Conservation (phyloP, 768 basidiomycete genomes). For the Pulveroboletus ravenelii region DNA sequence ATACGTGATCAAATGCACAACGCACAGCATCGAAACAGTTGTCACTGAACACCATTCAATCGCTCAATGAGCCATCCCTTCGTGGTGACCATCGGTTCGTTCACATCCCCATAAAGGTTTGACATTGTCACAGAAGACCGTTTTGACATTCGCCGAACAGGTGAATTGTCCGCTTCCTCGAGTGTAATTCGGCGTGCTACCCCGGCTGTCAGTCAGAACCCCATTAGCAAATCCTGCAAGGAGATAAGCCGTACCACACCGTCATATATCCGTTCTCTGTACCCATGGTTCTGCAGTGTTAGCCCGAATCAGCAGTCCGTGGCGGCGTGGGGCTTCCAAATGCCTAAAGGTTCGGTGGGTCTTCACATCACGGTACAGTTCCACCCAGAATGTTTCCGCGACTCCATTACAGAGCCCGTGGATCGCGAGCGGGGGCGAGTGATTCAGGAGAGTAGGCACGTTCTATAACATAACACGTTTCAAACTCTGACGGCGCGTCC, state of each 20-base stretch:
- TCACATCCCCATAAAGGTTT: neutral
- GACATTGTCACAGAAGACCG: neutral
- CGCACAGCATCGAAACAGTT: neutral
- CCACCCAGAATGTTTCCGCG: neutral
- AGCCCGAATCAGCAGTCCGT: neutral
- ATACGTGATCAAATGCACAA: neutral
- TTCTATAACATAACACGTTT: neutral
- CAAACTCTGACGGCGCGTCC: neutral
- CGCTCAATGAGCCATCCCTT: neutral
- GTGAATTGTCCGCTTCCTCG: neutral
- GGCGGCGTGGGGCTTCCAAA: neutral
- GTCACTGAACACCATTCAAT: neutral
- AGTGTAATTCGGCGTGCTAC: neutral
- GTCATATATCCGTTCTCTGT: neutral
- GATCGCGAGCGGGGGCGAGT: slow-evolving; percentile 14
- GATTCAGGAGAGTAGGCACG: neutral
- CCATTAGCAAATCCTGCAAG: neutral
- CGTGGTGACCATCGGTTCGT: neutral
- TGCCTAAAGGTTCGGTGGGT: neutral
- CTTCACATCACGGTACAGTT: neutral
- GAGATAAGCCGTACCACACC: neutral
- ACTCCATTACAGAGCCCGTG: slow-evolving; percentile 2
- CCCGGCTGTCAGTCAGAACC: neutral
- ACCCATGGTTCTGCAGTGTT: neutral
- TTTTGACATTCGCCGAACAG: neutral